A percentile compares a stretch with the other conserved stretches of the same genome.
These are phyloP conservation scores for Pythium sp. DNA, from an alignment of 352 stramenopile genomes.

Conservation along the genomic window DNA sequence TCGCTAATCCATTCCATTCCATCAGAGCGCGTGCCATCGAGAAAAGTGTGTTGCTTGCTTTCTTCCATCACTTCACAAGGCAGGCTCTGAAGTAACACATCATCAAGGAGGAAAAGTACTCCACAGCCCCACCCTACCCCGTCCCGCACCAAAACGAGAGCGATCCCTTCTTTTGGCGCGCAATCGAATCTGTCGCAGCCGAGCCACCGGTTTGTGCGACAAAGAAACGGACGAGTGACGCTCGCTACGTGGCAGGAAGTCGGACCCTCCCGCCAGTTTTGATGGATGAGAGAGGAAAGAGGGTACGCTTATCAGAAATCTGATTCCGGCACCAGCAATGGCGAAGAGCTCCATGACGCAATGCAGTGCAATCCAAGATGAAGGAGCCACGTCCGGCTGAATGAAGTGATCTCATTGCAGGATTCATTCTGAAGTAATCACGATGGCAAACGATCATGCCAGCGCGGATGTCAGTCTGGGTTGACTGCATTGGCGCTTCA, in stretches of 20 bases:
- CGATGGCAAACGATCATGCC: not conserved
- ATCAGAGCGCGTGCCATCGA: not conserved
- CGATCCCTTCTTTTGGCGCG: not conserved
- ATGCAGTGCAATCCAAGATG: not conserved
- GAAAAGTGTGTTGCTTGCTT: not conserved
- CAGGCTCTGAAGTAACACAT: conserved; percentile 1
- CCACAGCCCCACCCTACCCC: not conserved
- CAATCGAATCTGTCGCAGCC: not conserved
- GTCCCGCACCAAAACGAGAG: not conserved
- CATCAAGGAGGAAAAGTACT: not conserved
- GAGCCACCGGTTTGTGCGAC: not conserved
- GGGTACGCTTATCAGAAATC: not conserved
- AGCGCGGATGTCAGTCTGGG: not conserved
- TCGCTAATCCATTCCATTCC: not conserved
- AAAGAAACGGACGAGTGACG: conserved; percentile 10
- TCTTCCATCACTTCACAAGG: not conserved
- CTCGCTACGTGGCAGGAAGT: conserved; percentile 2
- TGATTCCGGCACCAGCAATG: not conserved
- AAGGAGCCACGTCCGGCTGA: not conserved
- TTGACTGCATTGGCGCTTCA: not conserved
- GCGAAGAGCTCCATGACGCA: not conserved
- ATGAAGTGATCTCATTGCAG: not conserved
- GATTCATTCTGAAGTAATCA: not conserved
- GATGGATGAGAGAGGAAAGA: conserved; percentile 7
- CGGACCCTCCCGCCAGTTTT: not conserved